phyloP scores from a whole-genome alignment of 257 asterid species.

The Fraxinus anomala region DNA sequence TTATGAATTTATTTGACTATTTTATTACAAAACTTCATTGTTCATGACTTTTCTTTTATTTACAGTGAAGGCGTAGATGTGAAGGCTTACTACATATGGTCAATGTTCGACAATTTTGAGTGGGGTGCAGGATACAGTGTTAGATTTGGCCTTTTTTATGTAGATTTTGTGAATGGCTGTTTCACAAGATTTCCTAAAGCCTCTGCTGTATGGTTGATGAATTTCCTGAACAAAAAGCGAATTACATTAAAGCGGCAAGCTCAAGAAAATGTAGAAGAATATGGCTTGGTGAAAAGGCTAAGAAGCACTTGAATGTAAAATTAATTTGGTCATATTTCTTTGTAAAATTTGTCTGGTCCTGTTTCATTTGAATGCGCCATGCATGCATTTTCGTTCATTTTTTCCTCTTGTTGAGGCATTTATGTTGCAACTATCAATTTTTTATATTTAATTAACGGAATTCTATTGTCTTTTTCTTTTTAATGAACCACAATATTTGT shows the following conservation, averaged over 20 bases:
- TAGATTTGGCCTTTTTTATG: constrained; percentile 18
- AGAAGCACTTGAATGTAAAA: neutral
- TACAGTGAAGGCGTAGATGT: constrained; percentile 6
- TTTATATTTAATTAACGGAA: no score
- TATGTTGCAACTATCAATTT: no score
- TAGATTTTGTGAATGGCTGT: neutral
- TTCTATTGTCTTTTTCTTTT: no score
- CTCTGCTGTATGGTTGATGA: constrained; percentile 9
- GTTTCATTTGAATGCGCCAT: no score
- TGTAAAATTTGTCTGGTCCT: no score
- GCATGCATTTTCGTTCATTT: no score
- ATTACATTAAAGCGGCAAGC: neutral
- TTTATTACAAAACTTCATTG: neutral
- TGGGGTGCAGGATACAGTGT: constrained; percentile 9
- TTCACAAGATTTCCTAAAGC: constrained; percentile 8
- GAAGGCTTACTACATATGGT: constrained; percentile 9
- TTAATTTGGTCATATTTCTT: no score
- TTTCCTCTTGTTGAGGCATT: no score
- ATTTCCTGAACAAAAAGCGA: neutral
- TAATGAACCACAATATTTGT: no score
- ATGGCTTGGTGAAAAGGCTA: neutral
- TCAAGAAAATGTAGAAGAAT: neutral
- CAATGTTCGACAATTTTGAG: constrained; percentile 20
- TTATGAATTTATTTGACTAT: no score
- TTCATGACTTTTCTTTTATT: neutral